phyloP scores from a whole-genome alignment of 768 basidiomycete genomes.

The Suillus fuscotomentosus region DNA sequence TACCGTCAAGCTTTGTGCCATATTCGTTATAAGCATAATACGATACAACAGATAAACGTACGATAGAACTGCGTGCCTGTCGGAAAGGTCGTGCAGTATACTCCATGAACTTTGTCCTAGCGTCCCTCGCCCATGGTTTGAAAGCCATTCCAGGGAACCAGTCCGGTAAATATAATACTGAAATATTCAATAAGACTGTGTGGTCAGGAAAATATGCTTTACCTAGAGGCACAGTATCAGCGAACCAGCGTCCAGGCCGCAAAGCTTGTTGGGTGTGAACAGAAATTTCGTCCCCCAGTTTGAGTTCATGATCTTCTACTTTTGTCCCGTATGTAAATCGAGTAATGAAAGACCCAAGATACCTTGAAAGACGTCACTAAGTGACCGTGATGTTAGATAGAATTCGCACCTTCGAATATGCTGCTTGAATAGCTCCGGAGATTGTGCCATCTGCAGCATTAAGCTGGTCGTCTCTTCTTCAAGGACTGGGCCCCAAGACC shows the following conservation, averaged over 20 bases:
- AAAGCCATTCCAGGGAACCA: background rate
- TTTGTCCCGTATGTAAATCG: background rate
- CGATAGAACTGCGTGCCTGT: background rate
- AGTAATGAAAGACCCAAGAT: background rate
- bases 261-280: background rate
- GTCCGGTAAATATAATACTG: background rate
- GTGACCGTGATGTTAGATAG: background rate
- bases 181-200: background rate
- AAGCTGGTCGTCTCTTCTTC: background rate
- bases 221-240: background rate
- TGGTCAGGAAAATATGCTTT: background rate
- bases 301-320: background rate
- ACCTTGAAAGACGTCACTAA: background rate
- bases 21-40: background rate
- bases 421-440: background rate
- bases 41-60: background rate
- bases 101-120: background rate
- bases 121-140: background rate
- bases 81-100: background rate
- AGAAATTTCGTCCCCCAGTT: background rate
- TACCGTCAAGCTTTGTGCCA: background rate
- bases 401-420: background rate
- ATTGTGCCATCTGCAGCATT: background rate
- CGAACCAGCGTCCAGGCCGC: background rate
- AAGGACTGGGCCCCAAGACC: background rate